phyloP scores from a whole-genome alignment of 768 basidiomycete species.

The Boletellus ananiceps region DNA sequence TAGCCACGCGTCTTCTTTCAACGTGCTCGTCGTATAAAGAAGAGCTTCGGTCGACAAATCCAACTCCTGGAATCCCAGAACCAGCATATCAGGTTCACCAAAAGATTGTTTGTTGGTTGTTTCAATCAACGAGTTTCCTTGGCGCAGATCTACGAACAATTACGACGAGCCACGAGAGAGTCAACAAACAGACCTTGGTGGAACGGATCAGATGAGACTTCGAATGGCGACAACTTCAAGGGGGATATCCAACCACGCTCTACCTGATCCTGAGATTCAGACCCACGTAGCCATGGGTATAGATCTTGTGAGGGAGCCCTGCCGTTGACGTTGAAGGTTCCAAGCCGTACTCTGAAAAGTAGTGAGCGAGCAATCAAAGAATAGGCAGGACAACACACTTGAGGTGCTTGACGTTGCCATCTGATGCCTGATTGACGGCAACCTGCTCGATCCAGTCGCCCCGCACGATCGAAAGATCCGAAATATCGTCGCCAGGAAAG shows the following conservation, averaged over 20 bases:
- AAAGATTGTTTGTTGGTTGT: conserved; percentile 18
- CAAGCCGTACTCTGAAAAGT: conserved; percentile 52
- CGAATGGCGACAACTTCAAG: conserved; percentile 35
- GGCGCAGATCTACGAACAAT: conserved; percentile 7
- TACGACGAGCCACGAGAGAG: neutral
- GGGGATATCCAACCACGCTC: conserved; percentile 32
- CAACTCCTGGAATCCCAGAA: conserved; percentile 78
- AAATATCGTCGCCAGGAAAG: conserved; percentile 51
- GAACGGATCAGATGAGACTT: conserved; percentile 19
- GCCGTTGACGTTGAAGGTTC: conserved; percentile 86
- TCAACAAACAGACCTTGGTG: conserved; percentile 17
- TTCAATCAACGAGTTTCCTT: neutral
- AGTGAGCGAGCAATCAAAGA: neutral
- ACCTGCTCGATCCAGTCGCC: conserved; percentile 58
- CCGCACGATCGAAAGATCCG: conserved; percentile 54
- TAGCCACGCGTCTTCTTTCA: conserved; percentile 68
- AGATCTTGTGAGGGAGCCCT: conserved; percentile 70
- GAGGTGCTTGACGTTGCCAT: conserved; percentile 19
- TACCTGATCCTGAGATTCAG: neutral
- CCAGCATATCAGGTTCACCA: conserved; percentile 60
- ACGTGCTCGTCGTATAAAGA: conserved; percentile 59
- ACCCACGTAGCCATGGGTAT: conserved; percentile 54
- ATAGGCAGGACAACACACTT: conserved; percentile 13
- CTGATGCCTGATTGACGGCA: conserved; percentile 34
- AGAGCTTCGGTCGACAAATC: conserved; percentile 77